phyloP scores from a whole-genome alignment of 139 green algal species.

The Pseudopediastrum boryanum region DNA sequence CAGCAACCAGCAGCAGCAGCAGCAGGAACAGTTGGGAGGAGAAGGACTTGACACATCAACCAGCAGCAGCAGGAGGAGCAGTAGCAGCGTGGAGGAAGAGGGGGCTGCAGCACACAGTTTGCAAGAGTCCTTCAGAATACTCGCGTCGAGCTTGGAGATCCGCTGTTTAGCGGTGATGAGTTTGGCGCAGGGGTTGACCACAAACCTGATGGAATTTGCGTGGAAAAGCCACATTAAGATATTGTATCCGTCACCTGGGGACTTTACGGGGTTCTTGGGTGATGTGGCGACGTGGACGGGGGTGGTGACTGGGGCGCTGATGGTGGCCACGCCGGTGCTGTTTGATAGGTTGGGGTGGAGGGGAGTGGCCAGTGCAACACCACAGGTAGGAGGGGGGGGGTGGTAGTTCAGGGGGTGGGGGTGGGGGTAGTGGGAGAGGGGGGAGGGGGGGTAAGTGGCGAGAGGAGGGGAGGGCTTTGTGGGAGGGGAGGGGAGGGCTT shows the following conservation, averaged over 20 bases:
- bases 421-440: no score
- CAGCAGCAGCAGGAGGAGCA: no score
- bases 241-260: slow-evolving; percentile 78
- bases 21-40: no score
- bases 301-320: slow-evolving; percentile 78
- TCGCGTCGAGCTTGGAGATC: slow-evolving; percentile 65
- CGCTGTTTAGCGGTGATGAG: slow-evolving; percentile 92
- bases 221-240: slow-evolving; percentile 94
- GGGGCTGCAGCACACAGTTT: no score
- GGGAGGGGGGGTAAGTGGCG: no score
- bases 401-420: no score
- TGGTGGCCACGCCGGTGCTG: slow-evolving; percentile 82
- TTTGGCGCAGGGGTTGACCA: slow-evolving; percentile 81
- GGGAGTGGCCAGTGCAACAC: slow-evolving; percentile 79
- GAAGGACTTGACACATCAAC: no score
- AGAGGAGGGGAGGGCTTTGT: no score
- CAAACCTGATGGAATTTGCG: slow-evolving; percentile 89
- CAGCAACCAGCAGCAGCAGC: slow-evolving; percentile 11
- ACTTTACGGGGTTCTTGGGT: slow-evolving; percentile 78
- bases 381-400: no score
- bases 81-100: no score
- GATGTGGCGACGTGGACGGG: slow-evolving; percentile 83
- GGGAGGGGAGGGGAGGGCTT: no score
- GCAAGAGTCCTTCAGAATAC: no score
- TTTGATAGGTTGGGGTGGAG: slow-evolving; percentile 83